Evolutionary conservation across 495 filamentous ascomycete genomes (phyloP).

Genomic region (Filosporella fistucella): DNA sequence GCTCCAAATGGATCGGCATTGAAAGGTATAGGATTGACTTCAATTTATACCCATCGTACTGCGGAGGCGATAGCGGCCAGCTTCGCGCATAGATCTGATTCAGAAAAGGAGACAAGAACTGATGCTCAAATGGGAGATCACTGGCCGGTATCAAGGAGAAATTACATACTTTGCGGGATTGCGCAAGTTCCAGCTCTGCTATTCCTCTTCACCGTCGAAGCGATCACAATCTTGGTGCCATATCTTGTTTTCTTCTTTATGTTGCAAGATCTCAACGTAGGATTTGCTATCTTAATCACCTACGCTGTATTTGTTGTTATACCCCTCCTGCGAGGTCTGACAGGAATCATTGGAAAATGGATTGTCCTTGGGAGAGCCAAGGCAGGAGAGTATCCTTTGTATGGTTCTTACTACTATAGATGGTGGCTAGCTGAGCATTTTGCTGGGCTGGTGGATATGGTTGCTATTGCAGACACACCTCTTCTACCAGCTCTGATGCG

Average conservation of each 20-base stretch:
- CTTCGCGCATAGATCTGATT: no score
- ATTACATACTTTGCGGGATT: not conserved
- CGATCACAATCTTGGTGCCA: not conserved
- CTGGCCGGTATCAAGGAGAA: not conserved
- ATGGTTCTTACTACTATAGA: not conserved
- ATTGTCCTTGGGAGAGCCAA: not conserved
- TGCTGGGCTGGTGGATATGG: no score
- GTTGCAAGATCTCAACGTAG: not conserved
- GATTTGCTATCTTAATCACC: not conserved
- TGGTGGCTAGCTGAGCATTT: slow-evolving; percentile 1
- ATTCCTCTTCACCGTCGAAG: not conserved
- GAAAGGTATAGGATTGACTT: no score
- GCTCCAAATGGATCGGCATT: no score
- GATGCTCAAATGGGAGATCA: not conserved
- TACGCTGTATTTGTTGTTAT: not conserved
- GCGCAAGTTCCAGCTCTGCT: not conserved
- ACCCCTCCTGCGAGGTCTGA: not conserved
- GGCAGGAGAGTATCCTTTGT: not conserved
- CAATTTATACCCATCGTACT: no score
- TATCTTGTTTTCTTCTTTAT: not conserved
- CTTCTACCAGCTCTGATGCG: no score
- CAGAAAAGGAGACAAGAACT: not conserved
- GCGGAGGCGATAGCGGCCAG: not conserved
- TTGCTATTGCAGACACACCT: no score
- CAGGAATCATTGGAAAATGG: not conserved